These are phyloP conservation scores for Skeletonema costatum DNA, from an alignment of 108 stramenopile species.

Conservation along the genomic window DNA sequence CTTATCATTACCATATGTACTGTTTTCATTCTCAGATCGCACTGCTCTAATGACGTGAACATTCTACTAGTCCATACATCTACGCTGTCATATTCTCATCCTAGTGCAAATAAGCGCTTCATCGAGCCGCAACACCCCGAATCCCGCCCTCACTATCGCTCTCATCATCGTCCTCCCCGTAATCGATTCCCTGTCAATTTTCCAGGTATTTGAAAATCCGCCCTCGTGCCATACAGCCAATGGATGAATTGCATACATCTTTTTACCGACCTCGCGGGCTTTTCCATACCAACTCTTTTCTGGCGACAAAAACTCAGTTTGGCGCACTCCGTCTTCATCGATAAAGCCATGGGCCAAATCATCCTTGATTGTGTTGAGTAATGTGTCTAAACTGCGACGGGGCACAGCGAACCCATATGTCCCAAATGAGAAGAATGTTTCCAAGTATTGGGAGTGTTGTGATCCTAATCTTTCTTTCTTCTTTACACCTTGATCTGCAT, in stretches of 20 bases:
- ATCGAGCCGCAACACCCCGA: neutral
- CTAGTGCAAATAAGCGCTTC: no score
- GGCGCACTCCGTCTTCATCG: conserved; percentile 6
- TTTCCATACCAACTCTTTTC: conserved; percentile 8
- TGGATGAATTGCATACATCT: conserved; percentile 13
- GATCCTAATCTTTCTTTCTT: neutral
- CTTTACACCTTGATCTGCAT: neutral
- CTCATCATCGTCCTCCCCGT: neutral
- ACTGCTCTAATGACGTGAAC: no score
- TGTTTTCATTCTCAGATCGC: no score
- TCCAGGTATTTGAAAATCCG: conserved; percentile 25
- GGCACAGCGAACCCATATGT: conserved; percentile 13
- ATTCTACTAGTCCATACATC: no score
- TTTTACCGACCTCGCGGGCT: neutral
- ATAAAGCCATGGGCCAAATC: conserved; percentile 13
- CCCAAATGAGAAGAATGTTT: conserved; percentile 1
- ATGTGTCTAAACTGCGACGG: neutral
- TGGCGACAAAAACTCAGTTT: conserved; percentile 9
- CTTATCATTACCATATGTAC: no score
- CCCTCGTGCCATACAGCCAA: conserved; percentile 16
- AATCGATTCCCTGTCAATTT: conserved; percentile 5
- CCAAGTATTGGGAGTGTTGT: neutral
- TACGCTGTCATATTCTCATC: no score
- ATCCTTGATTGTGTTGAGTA: conserved; percentile 9
- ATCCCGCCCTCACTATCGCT: neutral